Base-by-base conservation (phyloP, 23 red algal species). In the Gracilaria gracilis region DNA sequence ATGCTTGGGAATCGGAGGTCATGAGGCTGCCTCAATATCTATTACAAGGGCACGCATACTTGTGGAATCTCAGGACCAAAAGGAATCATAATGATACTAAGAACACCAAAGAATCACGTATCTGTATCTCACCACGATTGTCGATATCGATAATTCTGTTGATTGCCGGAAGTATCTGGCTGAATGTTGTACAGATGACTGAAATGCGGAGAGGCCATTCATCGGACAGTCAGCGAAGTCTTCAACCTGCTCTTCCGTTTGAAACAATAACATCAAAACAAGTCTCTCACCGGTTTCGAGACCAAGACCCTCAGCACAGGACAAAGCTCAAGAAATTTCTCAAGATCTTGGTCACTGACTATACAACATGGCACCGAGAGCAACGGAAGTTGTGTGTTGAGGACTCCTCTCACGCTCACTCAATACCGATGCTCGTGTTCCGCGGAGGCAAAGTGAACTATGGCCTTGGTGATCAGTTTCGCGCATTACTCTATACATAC, bases 401-500 rank as follows among this genome's bases (percentile, higher is more conserved):
- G 40, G 24, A 44, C 47, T 34, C n/a, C 8, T 49, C 71, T 32
- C 71, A 76, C 29, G 71, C 71, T 28, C 71, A 40, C 4, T 49
- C 71, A 21, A 1, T 76, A 25, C 71, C 31, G 23, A 2, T 49
- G 71, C 71, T 76, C 8, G 71, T 76, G 21, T 76, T 49, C 20
- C 71, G 71, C 6, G 47, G 71, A 9, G 29, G 71, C 20, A 51
- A 46, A 8, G 11, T 24, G 11, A 76, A 76, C 47, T 46, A 49
- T 51, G 71, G 40, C 20, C 39, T 76, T 34, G 71, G 71, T 76
- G 71, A 76, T 46, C 40, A 49, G n/a, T 29, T 76, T 51, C 71
- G 71, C 9, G 71, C n/a, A 6, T 15, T 76, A 15, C 47, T 76
- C 11, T 32, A 76, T 15, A 76, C n/a, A 4, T 76, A 76, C 15